Base-by-base conservation (phyloP, 352 stramenopile genomes). In the Phytophthora sp. region DNA sequence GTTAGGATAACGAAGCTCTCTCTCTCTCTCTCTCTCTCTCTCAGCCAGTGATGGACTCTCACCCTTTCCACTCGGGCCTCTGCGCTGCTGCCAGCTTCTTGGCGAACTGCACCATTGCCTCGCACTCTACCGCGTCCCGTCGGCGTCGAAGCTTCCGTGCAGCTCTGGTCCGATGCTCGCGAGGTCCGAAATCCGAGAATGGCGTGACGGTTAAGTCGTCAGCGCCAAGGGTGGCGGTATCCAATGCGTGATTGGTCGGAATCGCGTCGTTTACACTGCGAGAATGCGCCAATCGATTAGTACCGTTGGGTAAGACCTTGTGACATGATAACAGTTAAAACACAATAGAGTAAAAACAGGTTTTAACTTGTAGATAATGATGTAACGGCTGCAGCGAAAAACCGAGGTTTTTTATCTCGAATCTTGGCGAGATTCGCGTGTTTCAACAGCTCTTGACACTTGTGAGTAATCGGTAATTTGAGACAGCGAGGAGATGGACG, bases 81-180 rank as follows among this genome's bases (percentile, higher is more conserved):
- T 93, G 79, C 36, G 82, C 82, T 18, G 82, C 79, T 30, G 61
- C 79, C 29, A 93, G 69, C 66, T 93, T 93, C 79, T 93, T 93
- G 69, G 85, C 85, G 57, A 93, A 93, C 63, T 93, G 82, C 16
- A 93, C 85, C 85, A 93, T 93, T 45, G 15, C 20, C n/a, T n/a
- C n/a, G n/a, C n/a, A n/a, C n/a, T n/a, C n/a, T n/a, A n/a, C n/a
- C n/a, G n/a, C n/a, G n/a, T n/a, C 31, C 31, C n/a, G 38, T 45
- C 38, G 38, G 23, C 38, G 23, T n/a, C n/a, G n/a, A n/a, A n/a
- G n/a, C n/a, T 23, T 45, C 38, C 7, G 11, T 45, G 11, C n/a
- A 18, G n/a, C 38, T 13, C n/a, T 45, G 38, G 23, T 21, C 38
- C 7, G n/a, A 45, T 21, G n/a, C 16, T n/a, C 36, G 8, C 35